Percentiles rank a stretch among this genome's conserved stretches.
Conservation (phyloP, 805 yeast species). For the Suhomyces kilbournensis region DNA sequence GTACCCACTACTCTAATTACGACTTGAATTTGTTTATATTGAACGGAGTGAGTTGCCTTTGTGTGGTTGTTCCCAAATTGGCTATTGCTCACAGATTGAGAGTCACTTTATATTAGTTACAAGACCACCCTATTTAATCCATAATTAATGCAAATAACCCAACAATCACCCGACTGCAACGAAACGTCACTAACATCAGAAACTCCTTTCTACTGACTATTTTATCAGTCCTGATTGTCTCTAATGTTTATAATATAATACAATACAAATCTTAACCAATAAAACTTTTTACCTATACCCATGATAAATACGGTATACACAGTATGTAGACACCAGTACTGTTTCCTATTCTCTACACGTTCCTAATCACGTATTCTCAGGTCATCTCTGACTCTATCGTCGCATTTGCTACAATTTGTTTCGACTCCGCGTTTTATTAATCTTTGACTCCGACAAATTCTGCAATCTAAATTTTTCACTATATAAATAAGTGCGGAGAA, state of each 20-base stretch:
- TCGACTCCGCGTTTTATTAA: constrained; percentile 1
- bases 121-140: not conserved
- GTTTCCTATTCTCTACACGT: not conserved
- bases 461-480: not conserved
- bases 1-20: constrained; percentile 88
- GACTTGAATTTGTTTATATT: constrained; percentile 74
- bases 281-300: no score
- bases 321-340: not conserved
- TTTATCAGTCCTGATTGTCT: not conserved
- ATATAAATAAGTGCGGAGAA: constrained; percentile 2
- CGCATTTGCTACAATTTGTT: not conserved
- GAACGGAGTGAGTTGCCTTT: constrained; percentile 75
- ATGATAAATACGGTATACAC: not conserved
- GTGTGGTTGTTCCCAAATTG: constrained; percentile 88
- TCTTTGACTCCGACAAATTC: constrained; percentile 5
- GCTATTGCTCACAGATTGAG: constrained; percentile 80
- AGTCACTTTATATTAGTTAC: constrained; percentile 44
- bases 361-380: not conserved
- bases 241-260: not conserved
- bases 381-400: not conserved
- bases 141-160: not conserved
- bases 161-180: not conserved
- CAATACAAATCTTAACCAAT: not conserved
- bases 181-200: not conserved
- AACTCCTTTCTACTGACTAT: not conserved